phyloP scores from a whole-genome alignment of 2,329 filamentous ascomycete species.

The Cylindrodendrum hubeiense region DNA sequence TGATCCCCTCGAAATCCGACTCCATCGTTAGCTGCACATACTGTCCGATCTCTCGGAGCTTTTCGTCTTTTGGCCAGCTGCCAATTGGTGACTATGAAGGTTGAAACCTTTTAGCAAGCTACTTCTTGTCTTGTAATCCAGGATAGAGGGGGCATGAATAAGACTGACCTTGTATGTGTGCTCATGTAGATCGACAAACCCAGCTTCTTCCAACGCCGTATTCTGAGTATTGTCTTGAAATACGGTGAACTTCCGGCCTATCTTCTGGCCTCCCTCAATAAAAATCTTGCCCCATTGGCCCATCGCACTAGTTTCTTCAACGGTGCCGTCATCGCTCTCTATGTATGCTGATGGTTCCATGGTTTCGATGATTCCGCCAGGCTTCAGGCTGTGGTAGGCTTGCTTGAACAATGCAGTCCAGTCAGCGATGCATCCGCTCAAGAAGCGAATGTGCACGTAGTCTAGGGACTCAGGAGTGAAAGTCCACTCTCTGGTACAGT shows the following conservation, averaged over 20 bases:
- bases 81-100: too few species aligned
- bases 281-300: constrained; percentile 35
- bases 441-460: constrained; percentile 68
- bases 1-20: constrained; percentile 1
- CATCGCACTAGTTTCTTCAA: constrained; percentile 37
- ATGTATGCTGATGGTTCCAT: constrained; percentile 37
- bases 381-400: constrained; percentile 63
- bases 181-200: constrained; percentile 41
- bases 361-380: constrained; percentile 58
- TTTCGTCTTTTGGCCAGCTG: background rate
- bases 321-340: constrained; percentile 44
- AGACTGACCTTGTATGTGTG: constrained; percentile 38
- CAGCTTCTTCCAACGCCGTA: constrained; percentile 36
- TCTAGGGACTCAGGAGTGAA: constrained; percentile 63
- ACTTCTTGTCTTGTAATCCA: too few species aligned
- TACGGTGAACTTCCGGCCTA: constrained; percentile 42
- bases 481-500: constrained; percentile 66
- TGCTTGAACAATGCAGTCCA: constrained; percentile 64
- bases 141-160: too few species aligned
- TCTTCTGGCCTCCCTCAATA: constrained; percentile 36
- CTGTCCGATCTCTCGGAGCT: background rate
- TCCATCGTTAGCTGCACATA: background rate
- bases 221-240: constrained; percentile 32
- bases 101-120: too few species aligned
- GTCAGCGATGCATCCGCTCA: constrained; percentile 65